A percentile compares a stretch with the other conserved stretches of the same genome.
phyloP scores from a whole-genome alignment of 192 early-diverging fungal species.

The Umbelopsis sp. region DNA sequence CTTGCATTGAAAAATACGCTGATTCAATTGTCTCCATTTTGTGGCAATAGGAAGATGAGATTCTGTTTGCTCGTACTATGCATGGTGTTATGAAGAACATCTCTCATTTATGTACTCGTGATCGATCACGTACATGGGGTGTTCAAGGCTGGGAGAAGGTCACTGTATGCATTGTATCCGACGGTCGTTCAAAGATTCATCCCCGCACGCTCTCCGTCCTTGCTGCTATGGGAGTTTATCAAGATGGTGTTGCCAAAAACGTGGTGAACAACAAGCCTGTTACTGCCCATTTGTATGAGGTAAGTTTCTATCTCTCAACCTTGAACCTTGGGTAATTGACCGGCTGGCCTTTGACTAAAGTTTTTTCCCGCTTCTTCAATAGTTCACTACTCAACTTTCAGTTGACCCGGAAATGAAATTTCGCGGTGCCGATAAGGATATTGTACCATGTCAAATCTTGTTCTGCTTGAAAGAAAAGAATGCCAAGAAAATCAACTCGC shows the following conservation, averaged over 20 bases:
- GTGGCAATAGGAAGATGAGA: slow-evolving; percentile 82
- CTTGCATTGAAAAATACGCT: not conserved
- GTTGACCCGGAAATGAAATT: slow-evolving; percentile 58
- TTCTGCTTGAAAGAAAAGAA: slow-evolving; percentile 82
- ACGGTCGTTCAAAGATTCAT: slow-evolving; percentile 73
- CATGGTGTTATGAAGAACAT: slow-evolving; percentile 89
- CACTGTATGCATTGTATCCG: slow-evolving; percentile 76
- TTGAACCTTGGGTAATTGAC: too few species aligned
- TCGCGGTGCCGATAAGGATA: slow-evolving; percentile 46
- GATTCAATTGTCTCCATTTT: slow-evolving; percentile 32
- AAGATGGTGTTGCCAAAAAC: slow-evolving; percentile 70
- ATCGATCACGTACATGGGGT: slow-evolving; percentile 67
- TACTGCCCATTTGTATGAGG: slow-evolving; percentile 64
- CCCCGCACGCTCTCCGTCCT: slow-evolving; percentile 64
- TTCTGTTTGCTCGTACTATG: slow-evolving; percentile 89
- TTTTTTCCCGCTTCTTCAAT: too few species aligned
- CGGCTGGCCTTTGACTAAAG: too few species aligned
- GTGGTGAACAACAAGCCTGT: slow-evolving; percentile 59
- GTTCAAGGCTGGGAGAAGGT: slow-evolving; percentile 78
- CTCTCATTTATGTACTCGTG: slow-evolving; percentile 65
- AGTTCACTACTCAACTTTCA: slow-evolving; percentile 60
- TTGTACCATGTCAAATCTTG: slow-evolving; percentile 71
- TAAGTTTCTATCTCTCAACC: slow-evolving; percentile 1
- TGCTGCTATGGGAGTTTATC: slow-evolving; percentile 76
- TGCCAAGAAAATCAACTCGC: slow-evolving; percentile 64